phyloP scores from a whole-genome alignment of 164 flowering plant species.

The Chimonanthus salicifolius region DNA sequence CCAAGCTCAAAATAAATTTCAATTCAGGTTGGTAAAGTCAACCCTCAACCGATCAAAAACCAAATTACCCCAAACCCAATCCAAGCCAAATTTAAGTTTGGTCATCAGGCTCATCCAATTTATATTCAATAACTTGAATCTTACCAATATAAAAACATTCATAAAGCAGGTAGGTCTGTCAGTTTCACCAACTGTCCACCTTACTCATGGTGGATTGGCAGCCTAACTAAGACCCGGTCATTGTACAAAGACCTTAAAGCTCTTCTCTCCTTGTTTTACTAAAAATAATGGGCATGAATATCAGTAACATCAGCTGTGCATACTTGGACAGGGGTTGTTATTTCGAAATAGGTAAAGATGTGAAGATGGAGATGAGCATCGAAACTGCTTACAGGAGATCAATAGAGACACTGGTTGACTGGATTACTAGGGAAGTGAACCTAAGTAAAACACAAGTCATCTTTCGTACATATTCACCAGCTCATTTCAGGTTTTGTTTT shows the following conservation, averaged over 20 bases:
- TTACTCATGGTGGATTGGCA: neutral
- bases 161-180: neutral
- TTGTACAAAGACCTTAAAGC: neutral
- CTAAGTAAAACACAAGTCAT: slow-evolving; percentile 65
- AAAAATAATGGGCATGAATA: neutral
- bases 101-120: too few relatives aligned
- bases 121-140: neutral
- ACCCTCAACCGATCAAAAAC: too few relatives aligned
- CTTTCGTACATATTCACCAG: slow-evolving; percentile 83
- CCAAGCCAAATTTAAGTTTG: too few relatives aligned
- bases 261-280: neutral
- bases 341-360: slow-evolving; percentile 66
- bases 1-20: too few relatives aligned
- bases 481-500: slow-evolving; percentile 80
- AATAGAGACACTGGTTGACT: slow-evolving; percentile 57
- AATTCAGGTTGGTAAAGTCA: too few relatives aligned
- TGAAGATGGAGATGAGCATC: slow-evolving; percentile 62
- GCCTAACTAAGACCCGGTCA: neutral
- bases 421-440: slow-evolving; percentile 58
- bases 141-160: too few relatives aligned
- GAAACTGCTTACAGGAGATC: slow-evolving; percentile 60
- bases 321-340: slow-evolving; percentile 70
- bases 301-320: neutral
- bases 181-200: neutral
- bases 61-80: too few relatives aligned